These are phyloP conservation scores for Fusarium napiforme DNA, from an alignment of 2,329 filamentous ascomycete species.

Conservation along the genomic window DNA sequence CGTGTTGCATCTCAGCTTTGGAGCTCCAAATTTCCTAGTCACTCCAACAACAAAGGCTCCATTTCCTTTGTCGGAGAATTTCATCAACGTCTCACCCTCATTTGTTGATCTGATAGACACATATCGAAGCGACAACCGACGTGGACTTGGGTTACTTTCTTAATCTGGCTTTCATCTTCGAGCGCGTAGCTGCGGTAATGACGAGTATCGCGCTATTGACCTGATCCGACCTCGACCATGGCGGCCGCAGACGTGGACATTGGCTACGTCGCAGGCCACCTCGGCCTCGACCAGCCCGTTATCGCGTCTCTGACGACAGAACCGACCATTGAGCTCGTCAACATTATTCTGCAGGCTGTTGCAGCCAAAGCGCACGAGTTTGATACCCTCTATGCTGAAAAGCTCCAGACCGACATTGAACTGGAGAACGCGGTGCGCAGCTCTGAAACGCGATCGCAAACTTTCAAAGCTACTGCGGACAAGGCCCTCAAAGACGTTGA, in stretches of 20 bases:
- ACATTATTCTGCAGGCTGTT: constrained; percentile 78
- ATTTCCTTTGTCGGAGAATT: constrained; percentile 38
- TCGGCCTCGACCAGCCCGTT: constrained; percentile 73
- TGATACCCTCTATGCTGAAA: constrained; percentile 85
- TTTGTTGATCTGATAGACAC: constrained; percentile 8
- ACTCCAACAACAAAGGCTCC: constrained; percentile 36
- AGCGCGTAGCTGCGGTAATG: constrained; percentile 41
- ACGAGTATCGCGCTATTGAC: constrained; percentile 40
- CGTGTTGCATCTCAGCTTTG: constrained; percentile 40
- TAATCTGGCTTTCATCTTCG: neutral
- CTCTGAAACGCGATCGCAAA: constrained; percentile 83
- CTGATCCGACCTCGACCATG: constrained; percentile 50
- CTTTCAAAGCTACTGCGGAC: constrained; percentile 82
- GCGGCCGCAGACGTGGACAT: constrained; percentile 69
- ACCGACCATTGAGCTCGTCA: constrained; percentile 83
- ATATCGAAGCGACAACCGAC: constrained; percentile 1
- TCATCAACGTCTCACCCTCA: constrained; percentile 26
- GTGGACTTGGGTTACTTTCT: neutral
- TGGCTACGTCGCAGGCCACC: constrained; percentile 77
- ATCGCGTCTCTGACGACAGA: constrained; percentile 70
- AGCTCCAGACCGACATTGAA: constrained; percentile 90
- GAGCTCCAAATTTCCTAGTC: constrained; percentile 44
- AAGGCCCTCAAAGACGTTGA: constrained; percentile 87
- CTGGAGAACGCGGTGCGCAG: constrained; percentile 89
- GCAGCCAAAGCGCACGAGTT: constrained; percentile 83